Evolutionary conservation across 345 rosid species (phyloP), one percentile per base, ranked within the genome.

Genomic region (Hibiscus trionum): DNA sequence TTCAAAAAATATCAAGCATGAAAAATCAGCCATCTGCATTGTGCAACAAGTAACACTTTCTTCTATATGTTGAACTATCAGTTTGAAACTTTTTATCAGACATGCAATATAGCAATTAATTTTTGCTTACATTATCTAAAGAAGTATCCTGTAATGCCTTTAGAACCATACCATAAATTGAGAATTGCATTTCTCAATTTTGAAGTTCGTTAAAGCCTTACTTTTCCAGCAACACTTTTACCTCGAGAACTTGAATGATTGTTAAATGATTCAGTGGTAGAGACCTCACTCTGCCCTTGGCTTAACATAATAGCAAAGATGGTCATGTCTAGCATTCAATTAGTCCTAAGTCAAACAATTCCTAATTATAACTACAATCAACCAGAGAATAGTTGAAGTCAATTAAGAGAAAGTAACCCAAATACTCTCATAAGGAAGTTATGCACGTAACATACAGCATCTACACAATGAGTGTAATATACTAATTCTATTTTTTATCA

Each of bases 401-500:
- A 31, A 35, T 37, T 69, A 69, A 69, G 29, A 5, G 31, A 17
- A 69, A 60, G 44, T 39, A 39, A 39, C 47, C 63, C 49, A 57
- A 35, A 33, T 1, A 16, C 12, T 53, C 33, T 35, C 17, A 0
- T 19, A 26, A 66, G 57, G 42, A 21, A 67, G 24, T 67, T 44
- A 67, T 16, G 42, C 59, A 16, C n/a, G 8, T 31, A 4, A 17
- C 1, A 8, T 8, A 26, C 14, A 49, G 58, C 58, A 21, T 27
- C 42, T 67, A 67, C 9, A 7, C 39, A 66, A 47, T 1, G 7
- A 49, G 58, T 49, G 26, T 15, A 16, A 50, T 10, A 50, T 29
- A n/a, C 59, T 31, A 68, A 50, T 68, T 68, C 59, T n/a, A 49
- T 9, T 9, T 72, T 44, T 60, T 31, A 29, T 61, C 60, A 73